Conservation (phyloP, 805 yeast genomes). For the Kluyveromyces wickerhamii region DNA sequence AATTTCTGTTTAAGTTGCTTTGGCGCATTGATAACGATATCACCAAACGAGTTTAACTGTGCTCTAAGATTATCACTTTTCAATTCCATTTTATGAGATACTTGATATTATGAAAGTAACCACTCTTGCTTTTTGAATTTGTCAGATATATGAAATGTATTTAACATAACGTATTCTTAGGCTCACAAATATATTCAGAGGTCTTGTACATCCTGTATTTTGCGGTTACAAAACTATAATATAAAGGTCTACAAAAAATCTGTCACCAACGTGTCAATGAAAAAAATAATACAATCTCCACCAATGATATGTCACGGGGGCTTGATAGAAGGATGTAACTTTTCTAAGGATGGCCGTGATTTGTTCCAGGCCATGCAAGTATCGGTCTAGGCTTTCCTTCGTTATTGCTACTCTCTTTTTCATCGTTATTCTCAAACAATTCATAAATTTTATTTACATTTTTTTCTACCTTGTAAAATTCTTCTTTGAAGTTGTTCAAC, state of each 20-base stretch:
- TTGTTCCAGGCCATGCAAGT: conserved; percentile 59
- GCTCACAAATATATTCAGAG: too few relatives aligned
- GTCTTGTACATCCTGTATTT: too few relatives aligned
- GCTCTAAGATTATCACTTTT: not conserved
- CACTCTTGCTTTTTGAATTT: conserved; percentile 4
- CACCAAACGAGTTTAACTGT: conserved; percentile 1
- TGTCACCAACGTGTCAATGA: too few relatives aligned
- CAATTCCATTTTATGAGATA: conserved; percentile 6
- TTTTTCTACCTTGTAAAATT: conserved; percentile 8
- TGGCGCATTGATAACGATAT: conserved; percentile 6
- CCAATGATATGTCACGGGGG: too few relatives aligned
- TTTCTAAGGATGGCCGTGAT: conserved; percentile 59
- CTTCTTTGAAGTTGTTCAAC: conserved; percentile 12
- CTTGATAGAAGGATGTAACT: too few relatives aligned
- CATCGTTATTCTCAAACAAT: conserved; percentile 14
- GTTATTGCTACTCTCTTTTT: conserved; percentile 14
- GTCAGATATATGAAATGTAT: too few relatives aligned
- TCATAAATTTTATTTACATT: conserved; percentile 15
- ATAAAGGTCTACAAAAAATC: too few relatives aligned
- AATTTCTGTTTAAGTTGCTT: conserved; percentile 3
- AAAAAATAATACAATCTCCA: too few relatives aligned
- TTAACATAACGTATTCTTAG: too few relatives aligned
- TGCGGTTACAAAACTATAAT: too few relatives aligned
- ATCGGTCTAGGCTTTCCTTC: conserved; percentile 24
- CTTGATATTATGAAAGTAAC: too few relatives aligned